Base-by-base conservation (phyloP, 768 basidiomycete genomes). In the Collybia nuda region DNA sequence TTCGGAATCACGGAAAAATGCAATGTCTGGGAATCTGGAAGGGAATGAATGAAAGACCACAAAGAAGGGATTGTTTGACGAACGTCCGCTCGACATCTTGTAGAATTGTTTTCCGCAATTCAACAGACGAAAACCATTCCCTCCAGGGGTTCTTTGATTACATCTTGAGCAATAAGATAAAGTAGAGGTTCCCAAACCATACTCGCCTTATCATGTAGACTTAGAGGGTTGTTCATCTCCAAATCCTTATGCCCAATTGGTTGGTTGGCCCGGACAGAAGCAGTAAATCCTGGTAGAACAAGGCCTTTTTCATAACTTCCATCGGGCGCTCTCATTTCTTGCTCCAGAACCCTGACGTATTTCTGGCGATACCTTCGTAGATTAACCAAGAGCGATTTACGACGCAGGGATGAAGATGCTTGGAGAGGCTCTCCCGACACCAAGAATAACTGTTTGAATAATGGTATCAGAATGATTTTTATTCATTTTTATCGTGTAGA, bases 71-170 rank as follows among this genome's bases (percentile, higher is more conserved):
- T 43, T 50, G 14, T 24, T 8, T 39, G 44, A 74, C 91, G 67
- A 68, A 94, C 86, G 97, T 98, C 60, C 97, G 78, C 59, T 97
- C 93, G 0, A 99, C 97, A 62, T 99, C 97, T 67, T 97, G 93
- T 35, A 83, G 70, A 42, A 99, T 97, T 11, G 84, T 90, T 64
- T 88, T 93, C 29, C 94, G 79, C 35, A 98, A 73, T 52, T 98
- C 97, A 15, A 94, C 78, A 36, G 93, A 82, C 23, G 84, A 75
- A 67, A 98, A 99, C 92, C 93, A 98, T 41, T 84, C 81, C 58
- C 84, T 88, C 97, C 97, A 99, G 8, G 95, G 95, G 68, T 95
- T 97, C 85, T 95, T n/a, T 28, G 53, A n/a, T 22, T 26, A 44
- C 2, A 43, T 50, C 23, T 24, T 15, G 22, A 47, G 23, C 14